Evolutionary conservation across 2,329 filamentous ascomycete genomes (phyloP), one percentile per base, ranked within the genome.

Genomic region (Diaporthe destruens): DNA sequence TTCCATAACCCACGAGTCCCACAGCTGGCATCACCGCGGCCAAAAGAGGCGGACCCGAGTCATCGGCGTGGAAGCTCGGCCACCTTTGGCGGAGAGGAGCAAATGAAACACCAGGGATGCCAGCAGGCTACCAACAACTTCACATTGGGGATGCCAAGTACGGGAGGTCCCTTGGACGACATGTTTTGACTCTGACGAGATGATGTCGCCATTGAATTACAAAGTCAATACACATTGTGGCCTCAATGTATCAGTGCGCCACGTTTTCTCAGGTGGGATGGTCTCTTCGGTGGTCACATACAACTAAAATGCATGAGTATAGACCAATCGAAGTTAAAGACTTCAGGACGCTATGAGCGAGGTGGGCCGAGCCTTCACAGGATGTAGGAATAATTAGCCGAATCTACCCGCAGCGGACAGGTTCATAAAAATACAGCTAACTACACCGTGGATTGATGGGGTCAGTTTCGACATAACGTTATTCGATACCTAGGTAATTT

Each of bases 51-150:
- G 20, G 61, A 66, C n/a, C 29, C 53, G 44, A 66, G 61, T 66
- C 61, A 47, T 5, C 25, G 61, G 61, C 61, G 61, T 3, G 59
- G 29, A 5, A 66, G 61, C 14, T 66, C 47, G 61, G 61, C 32
- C 14, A 66, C 47, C 1, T 66, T 66, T 29, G 61, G 61, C 7
- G 47, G 44, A 6, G 20, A 51, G 20, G 61, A 14, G 2, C n/a
- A 7, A 3, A 39, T 34, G 32, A n/a, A 53, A 7, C 61, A 53
- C 4, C 44, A 61, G 16, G 14, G 44, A 7, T 12, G 29, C 7
- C 56, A 66, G 4, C 44, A 65, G 29, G 20, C 18, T 8, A 66
- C 47, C 4, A 66, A 25, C 1, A 66, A 53, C 1, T 66, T 65
- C 14, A 65, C 51, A 4, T 8, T 65, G 7, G 61, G 61, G 6